These are phyloP conservation scores for Trichoderma hamatum DNA, from an alignment of 2,329 filamentous ascomycete genomes.

Conservation along the genomic window DNA sequence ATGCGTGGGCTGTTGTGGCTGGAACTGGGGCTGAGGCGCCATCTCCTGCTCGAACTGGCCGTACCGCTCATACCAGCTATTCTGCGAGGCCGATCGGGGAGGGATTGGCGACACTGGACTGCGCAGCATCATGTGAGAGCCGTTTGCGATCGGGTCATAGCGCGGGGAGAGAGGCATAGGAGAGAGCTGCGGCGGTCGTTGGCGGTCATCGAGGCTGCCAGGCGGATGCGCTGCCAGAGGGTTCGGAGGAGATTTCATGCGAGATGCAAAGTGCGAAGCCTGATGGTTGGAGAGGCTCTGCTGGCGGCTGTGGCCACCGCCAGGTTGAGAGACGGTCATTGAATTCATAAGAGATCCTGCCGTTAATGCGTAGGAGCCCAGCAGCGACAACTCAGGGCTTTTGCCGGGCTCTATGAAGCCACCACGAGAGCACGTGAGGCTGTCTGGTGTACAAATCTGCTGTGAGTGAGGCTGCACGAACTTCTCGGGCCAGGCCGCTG, in stretches of 20 bases:
- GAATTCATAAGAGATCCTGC: conserved; percentile 28
- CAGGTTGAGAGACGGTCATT: conserved; percentile 30
- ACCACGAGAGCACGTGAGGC: conserved; percentile 19
- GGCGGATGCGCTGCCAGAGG: conserved; percentile 26
- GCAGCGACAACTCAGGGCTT: conserved; percentile 25
- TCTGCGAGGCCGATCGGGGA: conserved; percentile 20
- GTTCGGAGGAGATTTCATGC: conserved; percentile 29
- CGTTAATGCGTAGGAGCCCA: conserved; percentile 28
- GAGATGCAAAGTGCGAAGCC: conserved; percentile 33
- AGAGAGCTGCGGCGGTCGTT: conserved; percentile 35
- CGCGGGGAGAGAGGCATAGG: conserved; percentile 45
- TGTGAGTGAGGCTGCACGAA: neutral
- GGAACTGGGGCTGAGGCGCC: conserved; percentile 25
- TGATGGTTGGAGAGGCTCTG: conserved; percentile 31
- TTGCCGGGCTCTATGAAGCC: conserved; percentile 28
- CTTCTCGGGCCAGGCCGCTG: conserved; percentile 1
- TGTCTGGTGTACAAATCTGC: neutral
- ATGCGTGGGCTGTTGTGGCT: conserved; percentile 33
- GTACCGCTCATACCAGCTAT: conserved; percentile 28
- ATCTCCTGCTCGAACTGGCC: conserved; percentile 31
- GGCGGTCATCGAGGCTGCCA: neutral
- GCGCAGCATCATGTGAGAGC: conserved; percentile 35
- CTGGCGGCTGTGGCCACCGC: conserved; percentile 26
- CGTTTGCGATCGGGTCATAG: conserved; percentile 49
- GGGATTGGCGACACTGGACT: conserved; percentile 30